Evolutionary conservation across 805 yeast genomes (phyloP).

Genomic region (Metahyphopichia silvanorum): DNA sequence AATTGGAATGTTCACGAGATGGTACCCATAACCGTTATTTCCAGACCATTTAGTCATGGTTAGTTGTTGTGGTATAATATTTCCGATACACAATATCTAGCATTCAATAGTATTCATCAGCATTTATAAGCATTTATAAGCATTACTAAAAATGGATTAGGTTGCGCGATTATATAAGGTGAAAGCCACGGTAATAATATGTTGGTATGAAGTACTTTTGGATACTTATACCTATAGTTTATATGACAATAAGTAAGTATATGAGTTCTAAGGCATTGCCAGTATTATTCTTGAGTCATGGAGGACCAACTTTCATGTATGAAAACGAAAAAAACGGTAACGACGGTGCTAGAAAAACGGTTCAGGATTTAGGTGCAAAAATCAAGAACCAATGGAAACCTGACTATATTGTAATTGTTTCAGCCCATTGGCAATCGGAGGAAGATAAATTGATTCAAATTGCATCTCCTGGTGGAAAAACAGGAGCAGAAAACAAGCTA

Average conservation of each 20-base stretch:
- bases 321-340: constrained; percentile 46
- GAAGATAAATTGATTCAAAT: constrained; percentile 44
- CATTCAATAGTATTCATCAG: no score
- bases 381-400: constrained; percentile 55
- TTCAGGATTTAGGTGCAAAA: constrained; percentile 47
- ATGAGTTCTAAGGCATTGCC: constrained; percentile 45
- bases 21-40: no score
- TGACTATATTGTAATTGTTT: constrained; percentile 59
- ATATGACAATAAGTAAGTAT: no score
- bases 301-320: constrained; percentile 79
- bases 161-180: no score
- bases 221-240: no score
- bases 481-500: constrained; percentile 44
- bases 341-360: constrained; percentile 58
- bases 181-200: no score
- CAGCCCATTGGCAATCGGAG: constrained; percentile 75
- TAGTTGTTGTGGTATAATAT: no score
- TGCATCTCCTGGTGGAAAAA: constrained; percentile 33
- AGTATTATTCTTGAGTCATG: constrained; percentile 72
- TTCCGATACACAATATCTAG: no score
- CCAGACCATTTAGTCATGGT: no score
- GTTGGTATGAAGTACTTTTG: no score
- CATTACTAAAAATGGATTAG: no score
- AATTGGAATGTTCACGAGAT: no score
- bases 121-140: not conserved